Base-by-base conservation (phyloP, 495 filamentous ascomycete genomes). In the Geoglossum glabrum region DNA sequence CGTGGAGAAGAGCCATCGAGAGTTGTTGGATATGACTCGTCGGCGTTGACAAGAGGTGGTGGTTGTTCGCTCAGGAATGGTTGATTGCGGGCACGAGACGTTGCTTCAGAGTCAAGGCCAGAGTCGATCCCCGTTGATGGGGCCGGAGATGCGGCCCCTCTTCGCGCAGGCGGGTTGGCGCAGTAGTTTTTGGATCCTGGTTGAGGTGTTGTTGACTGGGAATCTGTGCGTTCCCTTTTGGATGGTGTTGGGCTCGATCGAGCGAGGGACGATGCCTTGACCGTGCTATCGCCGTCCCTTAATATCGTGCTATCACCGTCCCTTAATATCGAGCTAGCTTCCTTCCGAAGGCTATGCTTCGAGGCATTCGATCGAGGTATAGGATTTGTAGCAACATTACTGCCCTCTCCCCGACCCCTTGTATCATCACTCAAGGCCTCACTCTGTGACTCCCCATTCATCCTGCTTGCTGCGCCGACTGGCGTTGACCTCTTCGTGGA, bases 101-200 rank as follows among this genome's bases (percentile, higher is more conserved):
- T 59, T 15, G 45, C 57, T 7, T 59, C 47, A 7, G 57, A 59
- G 30, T 54, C 57, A 2, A 59, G 17, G 21, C 15, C 30, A 13
- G 57, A 59, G 26, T 19, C 49, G 10, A 19, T 26, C 40, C 9
- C 57, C 15, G 47, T 40, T 27, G 36, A 50, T 68, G 57, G 62
- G 66, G 58, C 55, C 9, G 71, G 66, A 26, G 65, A 7, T 62
- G 65, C 25, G 67, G 70, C 43, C 45, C 59, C 43, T 69, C 71
- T 59, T 72, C 72, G 43, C 67, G 73, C 61, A 68, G 58, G 52
- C 21, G 54, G 25, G 17, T 58, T 57, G 28, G 56, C 61, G 17
- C 59, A 57, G 31, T 56, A 60, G 13, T 57, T 64, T 63, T 25
- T 61, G 28, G 54, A 4, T 1, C 30, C 49, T n/a, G 57, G 57